Evolutionary conservation across 371 early-diverging fungal genomes (phyloP).

Genomic region (Mucor circinelloides): DNA sequence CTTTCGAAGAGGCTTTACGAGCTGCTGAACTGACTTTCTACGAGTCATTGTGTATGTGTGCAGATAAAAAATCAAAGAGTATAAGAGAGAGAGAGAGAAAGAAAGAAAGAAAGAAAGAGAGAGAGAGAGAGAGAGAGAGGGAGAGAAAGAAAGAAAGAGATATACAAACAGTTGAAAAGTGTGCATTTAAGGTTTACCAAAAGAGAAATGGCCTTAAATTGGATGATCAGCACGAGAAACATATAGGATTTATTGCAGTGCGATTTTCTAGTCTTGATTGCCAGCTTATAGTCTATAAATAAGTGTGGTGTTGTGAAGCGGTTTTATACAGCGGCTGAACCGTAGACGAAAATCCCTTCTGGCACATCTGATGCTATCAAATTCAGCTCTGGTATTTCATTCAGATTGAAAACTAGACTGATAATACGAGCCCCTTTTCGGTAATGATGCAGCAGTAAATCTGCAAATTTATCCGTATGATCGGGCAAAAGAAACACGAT

Average conservation of each 20-base stretch:
- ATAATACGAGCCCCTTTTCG: conserved; percentile 57
- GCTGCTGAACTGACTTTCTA: conserved; percentile 38
- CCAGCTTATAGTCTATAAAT: not conserved
- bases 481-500: conserved; percentile 64
- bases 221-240: conserved; percentile 15
- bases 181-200: not conserved
- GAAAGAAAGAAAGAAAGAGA: conserved; percentile 8
- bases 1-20: conserved; percentile 41
- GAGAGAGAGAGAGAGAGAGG: conserved; percentile 8
- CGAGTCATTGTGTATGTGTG: conserved; percentile 26
- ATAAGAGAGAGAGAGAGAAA: conserved; percentile 8
- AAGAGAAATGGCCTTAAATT: conserved; percentile 7
- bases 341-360: conserved; percentile 61
- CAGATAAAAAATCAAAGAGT: conserved; percentile 4
- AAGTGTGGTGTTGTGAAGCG: not conserved
- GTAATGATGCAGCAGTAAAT: conserved; percentile 53
- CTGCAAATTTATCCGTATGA: conserved; percentile 57
- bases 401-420: conserved; percentile 61
- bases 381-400: conserved; percentile 52
- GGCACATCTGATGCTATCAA: conserved; percentile 47
- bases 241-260: not conserved
- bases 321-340: not conserved
- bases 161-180: conserved; percentile 10
- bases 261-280: not conserved
- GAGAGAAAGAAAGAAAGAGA: not conserved